Base-by-base conservation (phyloP, 2,329 filamentous ascomycete species). In the Arthrobotrys entomopaga region DNA sequence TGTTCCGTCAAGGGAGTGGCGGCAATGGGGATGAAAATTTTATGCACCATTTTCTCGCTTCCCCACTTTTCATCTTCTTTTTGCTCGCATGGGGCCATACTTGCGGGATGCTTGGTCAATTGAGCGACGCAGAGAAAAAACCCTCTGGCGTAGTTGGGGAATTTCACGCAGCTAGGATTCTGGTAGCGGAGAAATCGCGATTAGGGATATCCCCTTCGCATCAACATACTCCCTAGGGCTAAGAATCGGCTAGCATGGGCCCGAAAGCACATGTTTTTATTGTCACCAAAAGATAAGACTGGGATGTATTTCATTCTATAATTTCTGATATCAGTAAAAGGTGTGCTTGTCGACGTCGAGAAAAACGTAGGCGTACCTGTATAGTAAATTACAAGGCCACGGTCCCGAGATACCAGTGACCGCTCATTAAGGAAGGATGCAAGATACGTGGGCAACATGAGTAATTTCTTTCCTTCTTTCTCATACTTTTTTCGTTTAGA, bases 1-100 rank as follows among this genome's bases (percentile, higher is more conserved):
- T 74, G 63, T 60, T 54, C 46, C 59, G 59, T 52, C 60, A 60
- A 34, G 54, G 54, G 61, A 26, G 60, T 22, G 56, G 63, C 63
- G 49, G 57, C 43, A 57, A 66, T 26, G 69, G 66, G 66, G 20
- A 50, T 1, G 65, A 74, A 67, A 67, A 52, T 57, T 34, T 66
- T 57, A 74, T 67, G 70, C 70, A 74, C 56, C 54, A 42, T 67
- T 74, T 74, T 74, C 69, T 66, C 63, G 63, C 63, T 67, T 74
- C 63, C 63, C 70, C 70, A 67, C 63, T 64, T 74, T 74, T 63
- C 57, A 52, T 52, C n/a, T 20, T 20, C n/a, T 48, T n/a, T 63
- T 56, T 61, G 60, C 69, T 20, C 40, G 46, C 61, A 65, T 46
- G 70, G 63, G n/a, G n/a, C 13, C 19, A 20, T 11, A 22, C 19